A percentile compares a stretch with the other conserved stretches of the same genome.
phyloP scores from a whole-genome alignment of 2,329 filamentous ascomycete species.

The Leptodontidium sp. region DNA sequence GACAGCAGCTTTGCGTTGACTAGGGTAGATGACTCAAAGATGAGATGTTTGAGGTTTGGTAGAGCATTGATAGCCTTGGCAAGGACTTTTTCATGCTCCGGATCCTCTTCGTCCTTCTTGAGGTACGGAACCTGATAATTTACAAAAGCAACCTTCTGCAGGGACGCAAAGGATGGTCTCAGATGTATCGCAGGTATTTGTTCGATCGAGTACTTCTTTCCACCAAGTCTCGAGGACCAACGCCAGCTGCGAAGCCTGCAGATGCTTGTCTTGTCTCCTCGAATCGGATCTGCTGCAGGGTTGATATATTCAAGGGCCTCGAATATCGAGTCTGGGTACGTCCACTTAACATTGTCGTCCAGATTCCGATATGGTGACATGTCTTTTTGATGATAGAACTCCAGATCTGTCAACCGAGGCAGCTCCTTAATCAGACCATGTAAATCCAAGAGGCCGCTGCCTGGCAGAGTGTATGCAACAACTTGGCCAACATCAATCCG shows the following conservation, averaged over 20 bases:
- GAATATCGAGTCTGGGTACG: conserved; percentile 73
- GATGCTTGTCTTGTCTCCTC: conserved; percentile 43
- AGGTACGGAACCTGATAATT: conserved; percentile 68
- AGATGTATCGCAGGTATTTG: conserved; percentile 62
- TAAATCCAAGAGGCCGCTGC: conserved; percentile 63
- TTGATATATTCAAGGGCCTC: conserved; percentile 67
- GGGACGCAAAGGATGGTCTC: conserved; percentile 61
- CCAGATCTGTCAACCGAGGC: conserved; percentile 72
- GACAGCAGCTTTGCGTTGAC: conserved; percentile 74
- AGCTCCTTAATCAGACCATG: conserved; percentile 67
- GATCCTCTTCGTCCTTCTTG: conserved; percentile 44
- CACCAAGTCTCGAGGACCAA: conserved; percentile 65
- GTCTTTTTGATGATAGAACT: conserved; percentile 76
- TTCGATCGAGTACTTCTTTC: conserved; percentile 55
- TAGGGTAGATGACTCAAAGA: conserved; percentile 78
- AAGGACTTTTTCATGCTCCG: conserved; percentile 52
- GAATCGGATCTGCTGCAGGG: conserved; percentile 43
- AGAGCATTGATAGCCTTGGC: conserved; percentile 60
- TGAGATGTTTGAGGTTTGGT: conserved; percentile 69
- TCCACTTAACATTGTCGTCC: conserved; percentile 69
- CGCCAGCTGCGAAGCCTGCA: conserved; percentile 61
- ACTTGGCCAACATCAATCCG: conserved; percentile 51
- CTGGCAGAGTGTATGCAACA: conserved; percentile 61
- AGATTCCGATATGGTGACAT: conserved; percentile 70
- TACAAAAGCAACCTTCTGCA: conserved; percentile 66